These are phyloP conservation scores for Teratosphaeria destructans DNA, from an alignment of 2,329 filamentous ascomycete species.

Conservation along the genomic window DNA sequence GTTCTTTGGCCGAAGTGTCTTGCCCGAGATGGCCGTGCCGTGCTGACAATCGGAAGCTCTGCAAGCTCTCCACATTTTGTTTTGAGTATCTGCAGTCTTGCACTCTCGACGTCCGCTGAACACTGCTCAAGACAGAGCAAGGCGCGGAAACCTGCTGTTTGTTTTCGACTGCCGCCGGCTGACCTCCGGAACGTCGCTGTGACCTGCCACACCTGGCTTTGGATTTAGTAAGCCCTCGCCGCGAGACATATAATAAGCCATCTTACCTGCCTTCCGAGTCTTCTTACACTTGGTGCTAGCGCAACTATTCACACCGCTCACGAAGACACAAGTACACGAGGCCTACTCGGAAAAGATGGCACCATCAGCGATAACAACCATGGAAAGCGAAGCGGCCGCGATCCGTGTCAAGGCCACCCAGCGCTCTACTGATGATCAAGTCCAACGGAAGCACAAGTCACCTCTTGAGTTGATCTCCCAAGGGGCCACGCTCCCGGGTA, in stretches of 20 bases:
- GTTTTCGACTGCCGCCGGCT: background rate
- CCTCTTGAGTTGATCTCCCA: conserved; percentile 34
- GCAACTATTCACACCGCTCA: background rate
- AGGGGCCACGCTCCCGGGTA: conserved; percentile 39
- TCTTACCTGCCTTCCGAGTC: background rate
- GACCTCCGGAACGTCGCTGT: background rate
- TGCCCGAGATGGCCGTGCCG: background rate
- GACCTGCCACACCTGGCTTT: background rate
- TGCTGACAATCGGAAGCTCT: background rate
- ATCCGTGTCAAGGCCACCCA: conserved; percentile 7
- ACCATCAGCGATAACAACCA: conserved; percentile 17
- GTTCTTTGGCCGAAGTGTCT: background rate
- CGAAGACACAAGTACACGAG: background rate
- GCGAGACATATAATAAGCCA: background rate
- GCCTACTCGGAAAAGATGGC: conserved; percentile 14
- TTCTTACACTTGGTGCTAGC: background rate
- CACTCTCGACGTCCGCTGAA: background rate
- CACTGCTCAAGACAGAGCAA: background rate
- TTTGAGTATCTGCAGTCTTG: background rate
- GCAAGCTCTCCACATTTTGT: background rate
- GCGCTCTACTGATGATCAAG: background rate
- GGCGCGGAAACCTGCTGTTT: background rate
- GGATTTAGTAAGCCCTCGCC: background rate
- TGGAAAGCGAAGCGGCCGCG: conserved; percentile 5
- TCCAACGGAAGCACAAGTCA: conserved; percentile 19